Percentiles rank a stretch among this genome's conserved stretches.
Conservation (phyloP, 192 early-diverging fungal species). For the Chytriomyces hyalinus region DNA sequence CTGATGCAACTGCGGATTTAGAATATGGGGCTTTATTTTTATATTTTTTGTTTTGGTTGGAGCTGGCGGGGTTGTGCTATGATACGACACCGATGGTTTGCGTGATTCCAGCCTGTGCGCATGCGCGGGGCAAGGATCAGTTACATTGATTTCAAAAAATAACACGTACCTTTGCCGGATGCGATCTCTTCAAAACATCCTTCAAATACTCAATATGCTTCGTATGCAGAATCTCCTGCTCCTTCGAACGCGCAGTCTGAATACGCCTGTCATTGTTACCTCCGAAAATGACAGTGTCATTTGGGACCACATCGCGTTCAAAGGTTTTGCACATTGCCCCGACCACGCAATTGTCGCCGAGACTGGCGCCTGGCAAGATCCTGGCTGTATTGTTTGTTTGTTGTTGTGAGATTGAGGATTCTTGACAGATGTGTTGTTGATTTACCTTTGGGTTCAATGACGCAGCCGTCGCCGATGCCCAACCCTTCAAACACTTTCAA, state of each 20-base stretch:
- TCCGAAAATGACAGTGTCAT: constrained; percentile 74
- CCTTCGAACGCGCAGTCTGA: constrained; percentile 51
- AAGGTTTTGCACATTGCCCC: constrained; percentile 70
- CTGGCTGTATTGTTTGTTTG: constrained; percentile 45
- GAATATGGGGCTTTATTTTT: not conserved
- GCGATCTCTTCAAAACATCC: constrained; percentile 50
- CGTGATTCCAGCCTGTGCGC: constrained; percentile 2
- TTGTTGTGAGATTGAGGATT: not conserved
- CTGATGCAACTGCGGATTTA: not conserved
- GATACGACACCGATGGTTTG: constrained; percentile 26
- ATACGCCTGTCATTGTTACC: constrained; percentile 54
- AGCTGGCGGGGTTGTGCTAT: not conserved
- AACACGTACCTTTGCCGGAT: constrained; percentile 16
- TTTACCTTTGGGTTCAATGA: constrained; percentile 70
- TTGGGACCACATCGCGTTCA: constrained; percentile 60
- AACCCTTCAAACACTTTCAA: constrained; percentile 61
- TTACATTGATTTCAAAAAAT: not conserved
- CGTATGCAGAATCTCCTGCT: constrained; percentile 61
- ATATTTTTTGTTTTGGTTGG: not conserved
- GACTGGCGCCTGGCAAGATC: constrained; percentile 57
- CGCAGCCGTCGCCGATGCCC: constrained; percentile 68
- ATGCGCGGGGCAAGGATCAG: not conserved
- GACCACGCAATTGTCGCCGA: constrained; percentile 76
- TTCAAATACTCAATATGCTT: constrained; percentile 76
- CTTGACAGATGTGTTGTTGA: no score